Conservation (phyloP, 768 basidiomycete species). For the Lactarius sp. region DNA sequence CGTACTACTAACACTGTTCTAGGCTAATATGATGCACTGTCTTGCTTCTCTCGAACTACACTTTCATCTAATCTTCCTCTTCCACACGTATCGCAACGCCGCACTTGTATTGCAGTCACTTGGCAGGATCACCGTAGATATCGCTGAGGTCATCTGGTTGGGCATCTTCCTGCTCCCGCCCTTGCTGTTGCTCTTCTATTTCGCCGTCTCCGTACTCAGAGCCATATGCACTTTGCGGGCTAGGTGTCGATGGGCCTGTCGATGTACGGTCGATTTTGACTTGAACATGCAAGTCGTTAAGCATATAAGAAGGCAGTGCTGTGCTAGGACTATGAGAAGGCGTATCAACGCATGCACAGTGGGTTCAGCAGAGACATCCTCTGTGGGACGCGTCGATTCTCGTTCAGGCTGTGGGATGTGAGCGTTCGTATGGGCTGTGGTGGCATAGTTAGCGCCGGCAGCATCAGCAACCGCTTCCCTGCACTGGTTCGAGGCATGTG, state of each 20-base stretch:
- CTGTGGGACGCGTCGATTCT: conserved; percentile 4
- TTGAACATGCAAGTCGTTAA: conserved; percentile 4
- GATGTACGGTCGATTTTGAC: conserved; percentile 21
- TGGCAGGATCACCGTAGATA: conserved; percentile 18
- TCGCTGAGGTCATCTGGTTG: conserved; percentile 12
- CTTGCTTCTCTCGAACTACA: too few relatives aligned
- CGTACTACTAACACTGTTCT: too few relatives aligned
- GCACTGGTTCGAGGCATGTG: conserved; percentile 42
- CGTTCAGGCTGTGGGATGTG: conserved; percentile 16
- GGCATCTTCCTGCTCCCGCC: conserved; percentile 9
- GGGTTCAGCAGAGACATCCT: not conserved
- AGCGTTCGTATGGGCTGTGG: not conserved
- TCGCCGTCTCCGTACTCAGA: conserved; percentile 23
- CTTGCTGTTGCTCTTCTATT: conserved; percentile 6
- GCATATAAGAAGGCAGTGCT: conserved; percentile 13
- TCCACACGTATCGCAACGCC: too few relatives aligned
- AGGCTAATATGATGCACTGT: too few relatives aligned
- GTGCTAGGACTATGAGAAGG: conserved; percentile 7
- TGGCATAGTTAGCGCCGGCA: too few relatives aligned
- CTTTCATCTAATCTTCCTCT: too few relatives aligned
- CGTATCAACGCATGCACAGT: not conserved
- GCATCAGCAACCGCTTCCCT: conserved; percentile 16
- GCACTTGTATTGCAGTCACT: too few relatives aligned
- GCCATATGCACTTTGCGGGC: conserved; percentile 18
- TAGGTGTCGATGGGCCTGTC: conserved; percentile 21